These are phyloP conservation scores for Ogataea trehaloabstinens DNA, from an alignment of 805 yeast species.

Conservation along the genomic window DNA sequence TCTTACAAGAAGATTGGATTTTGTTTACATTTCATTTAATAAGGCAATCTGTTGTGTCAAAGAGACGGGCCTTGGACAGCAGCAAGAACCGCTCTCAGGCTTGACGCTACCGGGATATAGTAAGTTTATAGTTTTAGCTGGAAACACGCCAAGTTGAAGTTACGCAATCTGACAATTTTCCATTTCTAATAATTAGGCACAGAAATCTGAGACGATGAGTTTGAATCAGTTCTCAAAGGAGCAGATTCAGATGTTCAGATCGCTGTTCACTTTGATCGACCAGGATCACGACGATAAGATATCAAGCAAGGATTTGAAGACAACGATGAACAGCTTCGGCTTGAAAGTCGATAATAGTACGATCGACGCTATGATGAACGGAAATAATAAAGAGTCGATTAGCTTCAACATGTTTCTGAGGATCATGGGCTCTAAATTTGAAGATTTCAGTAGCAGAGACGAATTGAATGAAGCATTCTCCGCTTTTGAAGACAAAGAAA, in stretches of 20 bases:
- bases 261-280: conserved; percentile 78
- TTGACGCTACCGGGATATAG: no score
- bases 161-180: no score
- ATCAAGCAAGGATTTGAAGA: conserved; percentile 51
- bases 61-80: no score
- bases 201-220: conserved; percentile 2
- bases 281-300: conserved; percentile 75
- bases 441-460: conserved; percentile 46
- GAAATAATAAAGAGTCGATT: conserved; percentile 31
- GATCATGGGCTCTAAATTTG: conserved; percentile 54
- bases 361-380: conserved; percentile 49
- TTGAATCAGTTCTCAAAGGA: conserved; percentile 47
- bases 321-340: conserved; percentile 53
- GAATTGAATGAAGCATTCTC: conserved; percentile 60
- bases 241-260: conserved; percentile 64
- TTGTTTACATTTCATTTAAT: no score
- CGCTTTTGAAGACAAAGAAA: conserved; percentile 40
- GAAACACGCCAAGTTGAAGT: no score
- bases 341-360: conserved; percentile 37
- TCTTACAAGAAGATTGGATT: no score
- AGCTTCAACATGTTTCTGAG: conserved; percentile 67
- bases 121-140: no score
- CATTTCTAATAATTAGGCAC: no score
- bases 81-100: no score
- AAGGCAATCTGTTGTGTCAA: no score